Percentiles rank a stretch among this genome's conserved stretches.
phyloP scores from a whole-genome alignment of 2,329 filamentous ascomycete species.

The Botrytis deweyae region DNA sequence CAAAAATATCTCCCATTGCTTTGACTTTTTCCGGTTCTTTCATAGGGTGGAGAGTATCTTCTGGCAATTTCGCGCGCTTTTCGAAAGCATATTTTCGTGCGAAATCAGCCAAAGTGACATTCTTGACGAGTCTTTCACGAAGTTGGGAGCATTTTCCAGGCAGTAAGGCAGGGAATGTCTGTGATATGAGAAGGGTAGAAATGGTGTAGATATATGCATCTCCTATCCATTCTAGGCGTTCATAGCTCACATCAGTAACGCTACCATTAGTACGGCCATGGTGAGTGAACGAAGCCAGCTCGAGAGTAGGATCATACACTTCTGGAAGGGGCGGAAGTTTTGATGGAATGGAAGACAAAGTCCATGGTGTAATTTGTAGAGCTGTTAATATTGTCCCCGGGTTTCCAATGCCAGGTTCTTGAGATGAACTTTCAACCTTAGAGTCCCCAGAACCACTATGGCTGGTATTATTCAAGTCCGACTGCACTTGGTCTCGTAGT shows the following conservation, averaged over 20 bases:
- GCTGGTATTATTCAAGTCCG: neutral
- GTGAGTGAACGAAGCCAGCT: constrained; percentile 67
- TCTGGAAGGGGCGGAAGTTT: constrained; percentile 58
- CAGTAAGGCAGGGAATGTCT: constrained; percentile 63
- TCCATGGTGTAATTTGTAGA: constrained; percentile 48
- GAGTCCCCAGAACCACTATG: neutral
- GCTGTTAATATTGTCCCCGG: constrained; percentile 2
- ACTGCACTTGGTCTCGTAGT: constrained; percentile 22
- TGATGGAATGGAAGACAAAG: constrained; percentile 48
- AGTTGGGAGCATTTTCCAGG: constrained; percentile 72
- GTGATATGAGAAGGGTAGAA: constrained; percentile 71
- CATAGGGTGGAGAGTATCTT: constrained; percentile 8
- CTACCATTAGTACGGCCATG: constrained; percentile 31
- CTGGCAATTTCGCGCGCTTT: constrained; percentile 54
- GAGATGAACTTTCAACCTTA: neutral
- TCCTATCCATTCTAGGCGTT: constrained; percentile 83
- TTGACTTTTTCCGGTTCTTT: constrained; percentile 59
- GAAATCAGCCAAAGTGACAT: constrained; percentile 71
- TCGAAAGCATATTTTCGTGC: constrained; percentile 70
- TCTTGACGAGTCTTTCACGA: constrained; percentile 77
- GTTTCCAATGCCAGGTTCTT: neutral
- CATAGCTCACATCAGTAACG: constrained; percentile 57
- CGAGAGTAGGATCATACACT: constrained; percentile 58
- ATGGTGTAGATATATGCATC: constrained; percentile 83
- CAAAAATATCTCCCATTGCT: constrained; percentile 82